Conservation (phyloP, 2,329 filamentous ascomycete genomes). For the Phialophora verrucosa region DNA sequence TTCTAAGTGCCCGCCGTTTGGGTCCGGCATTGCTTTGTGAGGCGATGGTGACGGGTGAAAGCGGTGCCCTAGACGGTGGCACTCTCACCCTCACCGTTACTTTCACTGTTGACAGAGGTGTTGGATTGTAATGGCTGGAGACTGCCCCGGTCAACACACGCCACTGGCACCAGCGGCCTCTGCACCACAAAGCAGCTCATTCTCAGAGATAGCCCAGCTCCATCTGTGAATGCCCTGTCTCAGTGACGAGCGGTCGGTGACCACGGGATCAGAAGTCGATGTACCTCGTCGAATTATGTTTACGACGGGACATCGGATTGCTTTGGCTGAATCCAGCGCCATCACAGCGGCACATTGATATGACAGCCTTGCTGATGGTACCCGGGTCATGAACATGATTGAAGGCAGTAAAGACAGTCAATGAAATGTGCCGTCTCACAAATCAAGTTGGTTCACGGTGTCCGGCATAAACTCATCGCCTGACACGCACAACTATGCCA, state of each 20-base stretch:
- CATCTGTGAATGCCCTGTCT: background rate
- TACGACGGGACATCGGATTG: background rate
- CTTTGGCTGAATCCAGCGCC: background rate
- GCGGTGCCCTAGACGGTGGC: background rate
- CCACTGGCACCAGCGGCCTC: background rate
- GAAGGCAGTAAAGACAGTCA: background rate
- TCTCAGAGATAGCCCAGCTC: background rate
- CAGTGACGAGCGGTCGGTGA: background rate
- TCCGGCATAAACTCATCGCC: background rate
- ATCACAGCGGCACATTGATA: no score
- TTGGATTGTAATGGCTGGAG: background rate
- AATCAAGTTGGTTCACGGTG: background rate
- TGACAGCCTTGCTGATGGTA: background rate
- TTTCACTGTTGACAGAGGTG: background rate
- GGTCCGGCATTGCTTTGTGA: constrained; percentile 3
- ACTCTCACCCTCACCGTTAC: background rate
- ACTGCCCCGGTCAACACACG: background rate
- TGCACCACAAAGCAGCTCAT: background rate
- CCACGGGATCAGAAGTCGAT: background rate
- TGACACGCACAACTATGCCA: background rate
- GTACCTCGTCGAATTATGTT: background rate
- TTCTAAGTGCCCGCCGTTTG: background rate
- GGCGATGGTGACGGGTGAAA: background rate
- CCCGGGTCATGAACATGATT: background rate
- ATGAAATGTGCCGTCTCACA: background rate